Evolutionary conservation across 2,329 filamentous ascomycete species (phyloP).

Genomic region (Leptographium flavum): DNA sequence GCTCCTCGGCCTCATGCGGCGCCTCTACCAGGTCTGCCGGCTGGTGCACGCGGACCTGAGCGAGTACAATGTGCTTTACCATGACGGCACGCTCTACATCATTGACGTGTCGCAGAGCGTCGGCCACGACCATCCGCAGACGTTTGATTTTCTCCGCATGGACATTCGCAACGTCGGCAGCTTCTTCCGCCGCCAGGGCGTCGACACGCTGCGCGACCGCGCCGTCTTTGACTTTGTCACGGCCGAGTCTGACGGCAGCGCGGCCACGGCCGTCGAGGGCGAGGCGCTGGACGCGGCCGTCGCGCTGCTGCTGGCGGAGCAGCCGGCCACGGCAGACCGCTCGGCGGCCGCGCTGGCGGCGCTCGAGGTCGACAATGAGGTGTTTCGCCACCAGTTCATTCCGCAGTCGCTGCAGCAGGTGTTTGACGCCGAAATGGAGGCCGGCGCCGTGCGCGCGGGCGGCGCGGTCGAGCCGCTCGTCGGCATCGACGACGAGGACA

Average conservation of each 20-base stretch:
- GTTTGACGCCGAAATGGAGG: conserved; percentile 85
- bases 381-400: conserved; percentile 93
- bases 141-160: conserved; percentile 89
- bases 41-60: conserved; percentile 93
- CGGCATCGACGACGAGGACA: conserved; percentile 35
- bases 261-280: conserved; percentile 31
- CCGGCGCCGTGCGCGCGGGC: conserved; percentile 1
- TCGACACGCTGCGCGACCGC: conserved; percentile 67
- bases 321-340: conserved; percentile 16
- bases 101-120: conserved; percentile 98
- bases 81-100: conserved; percentile 70
- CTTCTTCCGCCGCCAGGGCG: conserved; percentile 78
- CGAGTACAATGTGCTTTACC: conserved; percentile 95
- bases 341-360: conserved; percentile 29
- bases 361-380: conserved; percentile 70
- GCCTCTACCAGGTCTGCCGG: conserved; percentile 81
- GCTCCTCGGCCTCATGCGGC: conserved; percentile 75
- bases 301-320: conserved; percentile 49
- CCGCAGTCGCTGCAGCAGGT: conserved; percentile 92
- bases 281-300: conserved; percentile 41
- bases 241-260: not conserved
- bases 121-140: conserved; percentile 88
- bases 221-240: conserved; percentile 77
- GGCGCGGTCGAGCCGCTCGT: conserved; percentile 35
- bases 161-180: conserved; percentile 95